These are phyloP conservation scores for Aureobasidium pullulans DNA, from an alignment of 2,329 filamentous ascomycete species.

Conservation along the genomic window DNA sequence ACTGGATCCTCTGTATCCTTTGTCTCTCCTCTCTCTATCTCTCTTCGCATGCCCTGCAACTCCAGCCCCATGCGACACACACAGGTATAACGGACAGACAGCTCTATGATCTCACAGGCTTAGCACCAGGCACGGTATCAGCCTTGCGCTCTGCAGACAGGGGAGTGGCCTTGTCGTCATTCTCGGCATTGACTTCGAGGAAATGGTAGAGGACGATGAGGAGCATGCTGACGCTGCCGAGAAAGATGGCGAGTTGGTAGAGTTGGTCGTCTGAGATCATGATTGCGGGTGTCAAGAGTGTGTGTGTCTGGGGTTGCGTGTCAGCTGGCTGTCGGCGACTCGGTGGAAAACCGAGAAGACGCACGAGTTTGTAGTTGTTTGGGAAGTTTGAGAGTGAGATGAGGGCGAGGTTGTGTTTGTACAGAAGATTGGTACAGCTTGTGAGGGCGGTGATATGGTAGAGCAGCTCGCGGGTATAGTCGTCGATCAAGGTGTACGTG, in stretches of 20 bases:
- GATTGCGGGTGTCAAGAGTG: conserved; percentile 29
- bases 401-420: not conserved
- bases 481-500: conserved; percentile 2
- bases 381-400: not conserved
- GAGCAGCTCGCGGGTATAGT: not conserved
- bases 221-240: conserved; percentile 82
- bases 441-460: not conserved
- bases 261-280: conserved; percentile 96
- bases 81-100: too few relatives aligned
- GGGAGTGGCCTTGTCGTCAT: conserved; percentile 29
- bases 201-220: conserved; percentile 95
- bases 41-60: too few relatives aligned
- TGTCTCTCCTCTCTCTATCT: too few relatives aligned
- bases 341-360: not conserved
- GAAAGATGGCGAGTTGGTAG: conserved; percentile 86
- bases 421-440: not conserved
- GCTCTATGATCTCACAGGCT: conserved; percentile 14
- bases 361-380: not conserved
- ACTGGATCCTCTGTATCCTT: too few relatives aligned
- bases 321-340: not conserved
- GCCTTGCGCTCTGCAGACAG: conserved; percentile 26
- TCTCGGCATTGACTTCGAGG: conserved; percentile 82
- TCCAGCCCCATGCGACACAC: too few relatives aligned
- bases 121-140: conserved; percentile 24
- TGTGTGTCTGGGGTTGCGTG: not conserved